Base-by-base conservation (phyloP, 75 land plant species). In the Selaginella tamariscina region DNA sequence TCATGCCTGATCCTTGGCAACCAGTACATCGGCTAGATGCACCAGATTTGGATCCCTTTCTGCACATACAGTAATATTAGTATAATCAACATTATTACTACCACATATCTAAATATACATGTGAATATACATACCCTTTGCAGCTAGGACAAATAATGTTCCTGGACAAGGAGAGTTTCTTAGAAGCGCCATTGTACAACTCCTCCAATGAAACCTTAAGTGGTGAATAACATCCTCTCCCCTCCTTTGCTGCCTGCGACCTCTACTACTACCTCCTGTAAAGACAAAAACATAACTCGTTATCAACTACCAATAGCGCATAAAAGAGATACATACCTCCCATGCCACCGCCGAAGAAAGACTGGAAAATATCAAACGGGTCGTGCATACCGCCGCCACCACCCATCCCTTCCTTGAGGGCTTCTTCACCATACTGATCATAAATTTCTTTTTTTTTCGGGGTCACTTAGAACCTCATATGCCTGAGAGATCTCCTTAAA, bases 341-440 rank as follows among this genome's bases (percentile, higher is more conserved):
- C 27, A 62, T 68, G 15, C 49, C 49, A 39, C 49, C 49, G 15
- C 49, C 15, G 65, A 74, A 74, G 71, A 74, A 68, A 0, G 76
- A 74, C 55, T 74, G 72, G 33, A 74, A 74, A 20, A 74, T 74
- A 59, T 74, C 76, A 55, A 74, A 74, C 0, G 76, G 76, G 24
- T 39, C 68, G 27, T 79, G 81, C 24, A 70, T 77, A 30, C 74
- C 77, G 20, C 75, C 79, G 13, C 88, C 85, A 29, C 74, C 74
- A 32, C 88, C 88, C 88, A 85, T 85, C 74, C 86, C 88, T 70
- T 83, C 88, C 66, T 86, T 86, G 27, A 86, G 81, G 0, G 86
- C 88, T 70, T 86, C 88, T 62, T 86, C 88, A 30, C 88, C 88
- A 66, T 83, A 86, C 24, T 83, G 83, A 70, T 86, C 88, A 68